Evolutionary conservation across 2,329 filamentous ascomycete species (phyloP).

Genomic region (Alternaria infectoria): DNA sequence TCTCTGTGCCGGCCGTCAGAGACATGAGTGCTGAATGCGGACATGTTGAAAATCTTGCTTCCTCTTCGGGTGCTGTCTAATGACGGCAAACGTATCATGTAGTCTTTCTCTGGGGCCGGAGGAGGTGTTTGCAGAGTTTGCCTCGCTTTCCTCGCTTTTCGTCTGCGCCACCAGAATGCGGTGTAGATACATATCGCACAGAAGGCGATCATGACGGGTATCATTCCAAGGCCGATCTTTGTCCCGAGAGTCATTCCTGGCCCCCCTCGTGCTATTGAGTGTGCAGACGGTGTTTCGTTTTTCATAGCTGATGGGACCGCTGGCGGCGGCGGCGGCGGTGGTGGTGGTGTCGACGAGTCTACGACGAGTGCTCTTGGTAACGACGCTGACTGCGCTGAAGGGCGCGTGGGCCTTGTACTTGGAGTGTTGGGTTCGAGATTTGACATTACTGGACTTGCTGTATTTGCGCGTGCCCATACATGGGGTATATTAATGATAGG

Average conservation of each 20-base stretch:
- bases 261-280: neutral
- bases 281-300: neutral
- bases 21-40: constrained; percentile 24
- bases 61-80: constrained; percentile 16
- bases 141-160: constrained; percentile 7
- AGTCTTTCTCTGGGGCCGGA: constrained; percentile 23
- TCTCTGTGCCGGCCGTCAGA: constrained; percentile 1
- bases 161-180: constrained; percentile 26
- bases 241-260: constrained; percentile 10
- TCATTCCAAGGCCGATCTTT: constrained; percentile 35
- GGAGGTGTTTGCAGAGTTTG: neutral
- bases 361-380: neutral
- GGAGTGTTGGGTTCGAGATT: neutral
- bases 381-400: neutral
- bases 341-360: neutral
- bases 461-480: neutral
- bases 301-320: neutral
- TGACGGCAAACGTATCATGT: constrained; percentile 8
- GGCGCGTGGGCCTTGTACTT: neutral
- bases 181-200: constrained; percentile 22
- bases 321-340: neutral
- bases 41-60: constrained; percentile 27
- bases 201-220: constrained; percentile 26
- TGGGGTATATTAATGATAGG: constrained; percentile 2
- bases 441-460: neutral